Evolutionary conservation across 371 early-diverging fungal genomes (phyloP), one percentile per base, ranked within the genome.

Genomic region (Blakeslea trispora): DNA sequence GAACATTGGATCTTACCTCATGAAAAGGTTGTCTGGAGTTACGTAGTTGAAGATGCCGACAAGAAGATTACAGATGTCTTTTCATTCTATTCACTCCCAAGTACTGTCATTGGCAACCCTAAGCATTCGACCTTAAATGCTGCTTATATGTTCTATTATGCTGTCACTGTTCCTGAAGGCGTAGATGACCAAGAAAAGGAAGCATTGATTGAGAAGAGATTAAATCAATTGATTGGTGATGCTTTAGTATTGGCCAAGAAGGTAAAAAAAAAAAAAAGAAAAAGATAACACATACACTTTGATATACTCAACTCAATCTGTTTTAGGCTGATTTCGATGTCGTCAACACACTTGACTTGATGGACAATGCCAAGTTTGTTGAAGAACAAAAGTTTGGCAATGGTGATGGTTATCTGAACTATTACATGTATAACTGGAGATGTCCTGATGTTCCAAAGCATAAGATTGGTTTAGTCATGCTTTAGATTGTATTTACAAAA

Each of bases 91-190:
- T 85, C 86, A 47, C 79, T 98, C 41, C 93, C 97, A 11, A 94
- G 94, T 53, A 81, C 91, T 2, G 93, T 94, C 35, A 88, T 96
- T 59, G 83, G 84, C 45, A 79, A 92, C 65, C 79, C 87, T 17
- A 77, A 76, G 44, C 88, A 94, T 75, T 77, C 77, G 45, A 85
- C 86, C 21, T 78, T 98, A 63, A 85, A 92, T 39, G 94, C 94
- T 0, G 97, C 97, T 10, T 97, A 97, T 65, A 71, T 94, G 51
- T 96, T 90, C 74, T 97, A 97, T 74, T 97, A 96, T 74, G 94
- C 86, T n/a, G 77, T 89, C 1, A 71, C 81, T 52, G 62, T 81
- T 13, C 23, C 48, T 23, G 55, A 57, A 21, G 32, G 46, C 1
- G 4, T 47, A 3, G 35, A 63, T 24, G 63, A 72, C 10, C 69